Evolutionary conservation across 2,329 filamentous ascomycete genomes (phyloP).

Genomic region (Penicillium paneum): DNA sequence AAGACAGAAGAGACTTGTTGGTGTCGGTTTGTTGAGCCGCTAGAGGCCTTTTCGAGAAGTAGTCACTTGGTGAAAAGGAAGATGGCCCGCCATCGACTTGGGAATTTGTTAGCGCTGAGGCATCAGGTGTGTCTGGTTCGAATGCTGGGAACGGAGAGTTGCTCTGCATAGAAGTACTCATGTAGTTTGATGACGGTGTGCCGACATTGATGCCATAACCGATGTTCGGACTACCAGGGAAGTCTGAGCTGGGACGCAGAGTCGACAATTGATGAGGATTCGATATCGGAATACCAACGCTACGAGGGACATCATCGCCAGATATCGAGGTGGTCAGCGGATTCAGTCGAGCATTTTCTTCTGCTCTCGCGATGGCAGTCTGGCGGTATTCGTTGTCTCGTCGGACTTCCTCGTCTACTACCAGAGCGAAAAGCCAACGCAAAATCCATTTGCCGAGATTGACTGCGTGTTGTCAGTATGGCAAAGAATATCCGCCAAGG

Average conservation of each 20-base stretch:
- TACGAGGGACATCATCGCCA: constrained; percentile 46
- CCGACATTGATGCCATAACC: constrained; percentile 75
- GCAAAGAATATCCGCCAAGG: neutral
- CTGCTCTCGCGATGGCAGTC: constrained; percentile 61
- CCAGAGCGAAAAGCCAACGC: constrained; percentile 81
- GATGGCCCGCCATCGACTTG: constrained; percentile 42
- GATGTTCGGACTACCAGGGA: constrained; percentile 61
- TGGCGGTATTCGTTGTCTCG: constrained; percentile 73
- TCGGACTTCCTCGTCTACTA: constrained; percentile 86
- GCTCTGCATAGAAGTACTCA: constrained; percentile 31
- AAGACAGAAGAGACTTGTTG: constrained; percentile 51
- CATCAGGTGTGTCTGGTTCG: constrained; percentile 31
- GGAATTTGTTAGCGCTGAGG: constrained; percentile 52
- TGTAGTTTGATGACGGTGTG: constrained; percentile 30
- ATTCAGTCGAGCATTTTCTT: constrained; percentile 56
- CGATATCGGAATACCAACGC: constrained; percentile 28
- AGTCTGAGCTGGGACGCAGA: constrained; percentile 61
- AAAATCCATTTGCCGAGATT: constrained; percentile 97
- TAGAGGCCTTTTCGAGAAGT: constrained; percentile 64
- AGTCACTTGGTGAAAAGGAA: constrained; percentile 63
- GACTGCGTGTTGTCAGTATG: constrained; percentile 52
- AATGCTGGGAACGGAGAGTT: constrained; percentile 29
- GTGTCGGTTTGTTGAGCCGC: constrained; percentile 37
- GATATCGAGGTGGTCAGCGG: constrained; percentile 59
- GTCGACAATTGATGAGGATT: constrained; percentile 48